Percentiles rank a stretch among this genome's conserved stretches.
Evolutionary conservation across 108 stramenopile species (phyloP).

Genomic region (Epipyxis sp.): DNA sequence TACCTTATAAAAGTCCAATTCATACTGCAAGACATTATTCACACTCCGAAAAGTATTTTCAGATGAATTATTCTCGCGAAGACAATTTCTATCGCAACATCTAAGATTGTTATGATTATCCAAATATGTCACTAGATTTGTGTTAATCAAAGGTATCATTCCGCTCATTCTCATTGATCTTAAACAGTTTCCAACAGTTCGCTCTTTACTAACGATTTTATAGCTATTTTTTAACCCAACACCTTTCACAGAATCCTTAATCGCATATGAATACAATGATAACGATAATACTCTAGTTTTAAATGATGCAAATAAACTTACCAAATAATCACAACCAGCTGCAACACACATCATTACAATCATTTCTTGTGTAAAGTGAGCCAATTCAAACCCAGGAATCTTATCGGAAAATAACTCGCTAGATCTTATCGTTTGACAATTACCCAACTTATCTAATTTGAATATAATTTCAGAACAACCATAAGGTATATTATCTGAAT

Average conservation of each 20-base stretch:
- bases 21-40: conserved; percentile 27
- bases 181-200: not conserved
- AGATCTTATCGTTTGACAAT: not conserved
- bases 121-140: not conserved
- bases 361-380: conserved; percentile 18
- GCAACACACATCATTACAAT: conserved; percentile 26
- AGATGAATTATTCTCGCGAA: no score
- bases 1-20: conserved; percentile 23
- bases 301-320: not conserved
- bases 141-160: not conserved
- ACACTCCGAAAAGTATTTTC: no score
- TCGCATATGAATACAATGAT: not conserved
- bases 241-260: conserved; percentile 3
- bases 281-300: not conserved
- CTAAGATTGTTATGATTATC: not conserved
- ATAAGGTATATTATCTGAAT: conserved; percentile 43
- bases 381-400: conserved; percentile 13
- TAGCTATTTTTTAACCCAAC: conserved; percentile 6
- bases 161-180: not conserved
- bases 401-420: not conserved
- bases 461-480: conserved; percentile 38
- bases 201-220: not conserved
- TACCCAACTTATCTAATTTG: conserved; percentile 37
- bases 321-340: conserved; percentile 37
- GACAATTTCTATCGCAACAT: not conserved